Base-by-base conservation (phyloP, 331 rosid genomes). In the Prunus yedoensis region DNA sequence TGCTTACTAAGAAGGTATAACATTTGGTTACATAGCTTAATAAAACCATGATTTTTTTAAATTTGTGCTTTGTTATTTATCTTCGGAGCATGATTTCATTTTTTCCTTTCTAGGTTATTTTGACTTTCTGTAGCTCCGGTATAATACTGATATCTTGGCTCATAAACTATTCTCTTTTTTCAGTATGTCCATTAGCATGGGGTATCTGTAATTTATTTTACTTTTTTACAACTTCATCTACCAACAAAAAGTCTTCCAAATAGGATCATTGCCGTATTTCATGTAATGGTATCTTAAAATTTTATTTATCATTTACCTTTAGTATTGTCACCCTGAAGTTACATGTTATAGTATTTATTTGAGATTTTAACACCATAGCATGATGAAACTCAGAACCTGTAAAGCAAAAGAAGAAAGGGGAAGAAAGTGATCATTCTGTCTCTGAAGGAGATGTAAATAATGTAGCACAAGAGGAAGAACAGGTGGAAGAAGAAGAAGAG, bases 301-400 rank as follows among this genome's bases (percentile, higher is more conserved):
- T 52, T 23, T 51, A 47, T 32, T 70, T 57, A 38, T 47, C 59
- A 35, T 70, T 27, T 65, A 59, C 63, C 74, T 65, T 70, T 51
- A n/a, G 61, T 54, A 54, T 23, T 70, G 38, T 71, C 65, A 69
- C 50, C 21, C 16, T 71, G 35, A 80, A 46, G 32, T 41, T 80
- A 32, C 47, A 30, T 63, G 15, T 7, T 49, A 47, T 73, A 25
- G 28, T 73, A 59, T 25, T 58, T 59, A 62, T 28, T 35, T 52
- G 38, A 67, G 68, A 81, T 68, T 68, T 50, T 81, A 72, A 81
- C 75, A 49, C 23, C 52, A 20, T 66, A 72, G n/a, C 71, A 58
- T 71, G 61, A 17, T 80, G 68, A 66, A 57, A 61, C 35, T 79
- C 78, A 75, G 86, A 32, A 75, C 75, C 54, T 75, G 58, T 79